Evolutionary conservation across 805 yeast genomes (phyloP).

Genomic region (Kazachstania taianensis): DNA sequence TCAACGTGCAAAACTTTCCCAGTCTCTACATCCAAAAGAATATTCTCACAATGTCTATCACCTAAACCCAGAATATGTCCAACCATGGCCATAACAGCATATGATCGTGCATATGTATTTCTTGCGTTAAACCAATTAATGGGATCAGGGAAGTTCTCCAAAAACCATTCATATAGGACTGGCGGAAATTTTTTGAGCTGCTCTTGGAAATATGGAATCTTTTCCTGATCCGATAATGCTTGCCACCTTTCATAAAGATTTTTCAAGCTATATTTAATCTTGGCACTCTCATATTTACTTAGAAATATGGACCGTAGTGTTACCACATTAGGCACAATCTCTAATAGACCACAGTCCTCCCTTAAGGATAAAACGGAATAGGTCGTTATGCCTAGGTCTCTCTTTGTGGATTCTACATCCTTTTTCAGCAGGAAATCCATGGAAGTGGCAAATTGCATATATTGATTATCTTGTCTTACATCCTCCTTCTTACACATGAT

Average conservation of each 20-base stretch:
- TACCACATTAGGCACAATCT: conserved; percentile 69
- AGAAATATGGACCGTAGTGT: conserved; percentile 58
- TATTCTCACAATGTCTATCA: conserved; percentile 92
- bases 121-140: conserved; percentile 77
- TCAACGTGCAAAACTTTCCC: conserved; percentile 90
- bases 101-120: conserved; percentile 60
- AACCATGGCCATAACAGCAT: conserved; percentile 95
- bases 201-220: conserved; percentile 20
- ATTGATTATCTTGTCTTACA: conserved; percentile 87
- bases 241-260: conserved; percentile 21
- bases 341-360: conserved; percentile 83
- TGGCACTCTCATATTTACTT: conserved; percentile 34
- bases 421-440: conserved; percentile 62
- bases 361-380: conserved; percentile 85
- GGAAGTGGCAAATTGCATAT: conserved; percentile 80
- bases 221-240: conserved; percentile 14
- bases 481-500: conserved; percentile 86
- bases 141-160: conserved; percentile 84
- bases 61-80: conserved; percentile 93
- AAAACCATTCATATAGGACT: conserved; percentile 77
- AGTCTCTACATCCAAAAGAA: conserved; percentile 56
- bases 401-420: conserved; percentile 61
- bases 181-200: conserved; percentile 41
- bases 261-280: conserved; percentile 26
- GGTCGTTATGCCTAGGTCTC: conserved; percentile 62